Base-by-base conservation (phyloP, 2,329 filamentous ascomycete species). In the Chaetomium olivaceum region DNA sequence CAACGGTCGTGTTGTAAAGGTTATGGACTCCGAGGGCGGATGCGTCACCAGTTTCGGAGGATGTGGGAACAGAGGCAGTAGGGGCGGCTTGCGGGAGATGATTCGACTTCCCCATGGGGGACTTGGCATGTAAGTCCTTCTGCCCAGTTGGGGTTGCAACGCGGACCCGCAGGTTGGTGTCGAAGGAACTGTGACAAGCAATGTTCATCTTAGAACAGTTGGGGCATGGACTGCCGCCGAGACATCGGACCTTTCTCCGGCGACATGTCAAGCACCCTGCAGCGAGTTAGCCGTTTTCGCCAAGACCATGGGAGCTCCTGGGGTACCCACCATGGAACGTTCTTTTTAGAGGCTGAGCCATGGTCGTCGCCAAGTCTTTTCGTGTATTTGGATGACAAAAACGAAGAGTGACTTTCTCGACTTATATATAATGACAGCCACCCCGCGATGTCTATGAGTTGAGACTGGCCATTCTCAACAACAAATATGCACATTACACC, bases 131-230 rank as follows among this genome's bases (percentile, higher is more conserved):
- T 5, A 70, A 48, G 36, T 61, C 36, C 16, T 43, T 69, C 21
- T 68, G 66, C 21, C 71, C 68, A 11, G 54, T 70, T 6, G 69
- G 66, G 2, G 71, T 71, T 19, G 68, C 67, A 14, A 72, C 68
- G 8, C 68, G 66, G 36, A 72, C 69, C 12, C 70, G 63, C 51
- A 71, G 68, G 59, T 72, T 72, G 55, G 68, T 70, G 12, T 72
- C 71, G 54, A 72, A 72, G 5, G 71, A 71, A 39, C 66, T 70
- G 46, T 72, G 71, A 59, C 71, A 72, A 52, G 63, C 68, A 21
- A 72, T 70, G 63, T 69, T 71, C 71, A 72, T 72, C 21, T 70
- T 68, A 2, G 67, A 66, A 33, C 71, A 72, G 64, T 71, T 71
- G 33, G 66, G 67, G 51, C 71, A 72, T n/a, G 71, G 71, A 27